Percentiles rank a stretch among this genome's conserved stretches.
phyloP scores from a whole-genome alignment of 1,139 yeast genomes.

The Zygoascus hellenicus region DNA sequence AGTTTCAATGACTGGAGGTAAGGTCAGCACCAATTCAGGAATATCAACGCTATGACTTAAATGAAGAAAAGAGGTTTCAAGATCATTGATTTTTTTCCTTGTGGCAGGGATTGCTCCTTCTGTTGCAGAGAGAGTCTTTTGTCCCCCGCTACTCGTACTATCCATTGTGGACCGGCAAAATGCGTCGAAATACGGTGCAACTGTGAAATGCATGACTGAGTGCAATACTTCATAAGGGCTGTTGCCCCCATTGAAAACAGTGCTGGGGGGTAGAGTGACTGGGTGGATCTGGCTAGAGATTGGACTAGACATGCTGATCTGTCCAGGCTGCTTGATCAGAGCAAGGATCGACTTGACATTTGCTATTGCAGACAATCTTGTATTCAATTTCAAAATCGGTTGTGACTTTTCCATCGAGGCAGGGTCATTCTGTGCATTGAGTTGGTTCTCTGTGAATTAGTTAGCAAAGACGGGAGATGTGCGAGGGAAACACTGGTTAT shows the following conservation, averaged over 20 bases:
- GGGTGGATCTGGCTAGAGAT: constrained; percentile 42
- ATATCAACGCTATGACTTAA: constrained; percentile 62
- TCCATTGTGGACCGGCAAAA: constrained; percentile 24
- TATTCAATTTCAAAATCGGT: constrained; percentile 12
- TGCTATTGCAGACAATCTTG: constrained; percentile 12
- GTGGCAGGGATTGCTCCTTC: constrained; percentile 24
- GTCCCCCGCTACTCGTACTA: not conserved
- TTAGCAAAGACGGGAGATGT: constrained; percentile 3
- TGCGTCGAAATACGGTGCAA: constrained; percentile 49
- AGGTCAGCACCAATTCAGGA: constrained; percentile 52
- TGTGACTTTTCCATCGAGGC: not conserved
- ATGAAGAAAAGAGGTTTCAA: constrained; percentile 62
- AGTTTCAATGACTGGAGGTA: constrained; percentile 50
- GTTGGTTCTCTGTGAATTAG: not conserved
- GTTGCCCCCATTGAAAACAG: constrained; percentile 12
- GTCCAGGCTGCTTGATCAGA: constrained; percentile 43
- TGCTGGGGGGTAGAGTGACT: constrained; percentile 25
- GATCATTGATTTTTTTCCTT: constrained; percentile 58
- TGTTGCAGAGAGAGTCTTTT: constrained; percentile 10
- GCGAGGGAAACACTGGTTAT: not conserved
- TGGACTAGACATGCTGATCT: constrained; percentile 26
- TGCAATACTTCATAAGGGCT: constrained; percentile 52
- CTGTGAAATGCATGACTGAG: constrained; percentile 50
- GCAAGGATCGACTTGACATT: constrained; percentile 31
- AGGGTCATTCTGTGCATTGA: not conserved